Evolutionary conservation across 2,329 filamentous ascomycete genomes (phyloP), one percentile per base, ranked within the genome.

Genomic region (Periglandula ipomoeae): DNA sequence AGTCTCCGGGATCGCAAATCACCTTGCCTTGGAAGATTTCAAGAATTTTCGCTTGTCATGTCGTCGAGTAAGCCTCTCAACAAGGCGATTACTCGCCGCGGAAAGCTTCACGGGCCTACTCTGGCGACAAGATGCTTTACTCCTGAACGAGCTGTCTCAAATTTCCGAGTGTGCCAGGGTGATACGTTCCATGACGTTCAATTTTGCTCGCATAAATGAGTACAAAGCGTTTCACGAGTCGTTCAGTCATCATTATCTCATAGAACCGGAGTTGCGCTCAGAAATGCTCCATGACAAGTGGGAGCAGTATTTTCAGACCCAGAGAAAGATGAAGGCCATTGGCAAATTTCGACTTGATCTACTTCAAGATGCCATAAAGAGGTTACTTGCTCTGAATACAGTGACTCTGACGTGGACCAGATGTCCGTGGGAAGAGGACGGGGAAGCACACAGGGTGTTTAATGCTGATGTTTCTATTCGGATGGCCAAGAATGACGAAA

Each of bases 171-270:
- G 74, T 27, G 65, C 67, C 45, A 58, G 58, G 39, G 65, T 62
- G 50, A 69, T 76, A 58, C 62, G 63, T 24, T 65, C 68, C 19
- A 58, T 75, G 51, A 70, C 66, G 50, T 66, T 76, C 56, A 73
- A 73, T 56, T 65, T 76, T 47, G 62, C 69, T 49, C 65, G 69
- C 43, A 54, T 72, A 39, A 63, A 70, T 52, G 65, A 66, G 49
- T 68, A 70, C 48, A 65, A 65, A 52, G 67, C 65, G 50, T 63
- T 65, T 49, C 62, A 67, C 49, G 55, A 58, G 19, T 59, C 60
- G 7, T 63, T 58, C 54, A 60, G 63, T 49, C 61, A 68, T 50
- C 65, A 68, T 49, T 70, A 65, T 57, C 55, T 65, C 20, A 56
- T 62, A 47, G 62, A 65, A 44, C 65, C 64, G 32, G 66, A 69